Evolutionary conservation across 805 yeast genomes (phyloP).

Genomic region (Saturnispora besseyi): DNA sequence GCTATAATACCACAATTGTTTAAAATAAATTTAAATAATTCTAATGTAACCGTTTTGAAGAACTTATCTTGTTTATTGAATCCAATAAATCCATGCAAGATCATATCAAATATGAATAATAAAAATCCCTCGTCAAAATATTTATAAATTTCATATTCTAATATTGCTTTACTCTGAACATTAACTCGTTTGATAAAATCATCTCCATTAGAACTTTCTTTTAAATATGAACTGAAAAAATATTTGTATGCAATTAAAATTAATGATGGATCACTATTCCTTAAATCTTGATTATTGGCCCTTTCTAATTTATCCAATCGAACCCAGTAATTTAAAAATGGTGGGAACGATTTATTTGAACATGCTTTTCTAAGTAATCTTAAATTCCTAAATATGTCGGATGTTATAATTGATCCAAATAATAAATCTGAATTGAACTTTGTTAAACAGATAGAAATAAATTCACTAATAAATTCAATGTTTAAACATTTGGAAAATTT

Average conservation of each 20-base stretch:
- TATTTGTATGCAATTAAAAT: conserved; percentile 1
- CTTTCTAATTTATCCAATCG: conserved; percentile 2
- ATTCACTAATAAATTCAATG: conserved; percentile 2
- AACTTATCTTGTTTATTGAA: conserved; percentile 3
- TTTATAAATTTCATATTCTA: conserved; percentile 1
- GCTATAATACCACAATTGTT: neutral
- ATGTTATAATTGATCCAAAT: conserved; percentile 6
- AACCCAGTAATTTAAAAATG: conserved; percentile 5
- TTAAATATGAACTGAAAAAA: conserved; percentile 6
- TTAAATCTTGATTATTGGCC: conserved; percentile 1
- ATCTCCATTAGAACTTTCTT: conserved; percentile 3
- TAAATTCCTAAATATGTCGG: conserved; percentile 5
- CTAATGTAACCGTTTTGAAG: neutral
- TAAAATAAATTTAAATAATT: conserved; percentile 1
- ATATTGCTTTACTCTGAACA: neutral
- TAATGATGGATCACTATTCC: neutral
- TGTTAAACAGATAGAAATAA: conserved; percentile 5
- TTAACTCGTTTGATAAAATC: conserved; percentile 4
- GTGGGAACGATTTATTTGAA: conserved; percentile 1
- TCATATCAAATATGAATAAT: conserved; percentile 5
- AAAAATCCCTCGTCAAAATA: conserved; percentile 6
- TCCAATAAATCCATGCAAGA: conserved; percentile 4
- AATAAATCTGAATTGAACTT: conserved; percentile 8
- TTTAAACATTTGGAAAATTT: neutral
- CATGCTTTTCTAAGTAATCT: conserved; percentile 1